Conservation (phyloP, 73 alveolate species). For the Symbiodinium pilosum region DNA sequence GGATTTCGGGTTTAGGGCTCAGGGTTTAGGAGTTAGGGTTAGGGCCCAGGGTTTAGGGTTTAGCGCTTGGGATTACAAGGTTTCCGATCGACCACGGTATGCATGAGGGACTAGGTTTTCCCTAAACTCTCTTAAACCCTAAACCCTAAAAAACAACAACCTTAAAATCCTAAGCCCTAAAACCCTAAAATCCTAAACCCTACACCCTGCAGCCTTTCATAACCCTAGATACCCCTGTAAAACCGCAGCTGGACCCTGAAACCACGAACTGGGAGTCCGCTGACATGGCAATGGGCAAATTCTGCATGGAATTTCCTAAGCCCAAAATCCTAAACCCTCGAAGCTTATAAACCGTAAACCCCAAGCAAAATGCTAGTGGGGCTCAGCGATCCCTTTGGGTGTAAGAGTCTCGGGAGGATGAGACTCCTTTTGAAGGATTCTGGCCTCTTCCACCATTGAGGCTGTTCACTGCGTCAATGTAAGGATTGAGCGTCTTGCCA, state of each 20-base stretch:
- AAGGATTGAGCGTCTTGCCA: background rate
- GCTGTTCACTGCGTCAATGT: conserved; percentile 1
- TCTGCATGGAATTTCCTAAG: background rate
- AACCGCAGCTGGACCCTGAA: no score
- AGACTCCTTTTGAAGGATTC: background rate
- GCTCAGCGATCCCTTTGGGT: no score
- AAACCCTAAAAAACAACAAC: background rate
- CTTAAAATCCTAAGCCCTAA: background rate
- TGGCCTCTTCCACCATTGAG: background rate
- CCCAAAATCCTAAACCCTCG: no score
- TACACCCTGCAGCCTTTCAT: background rate
- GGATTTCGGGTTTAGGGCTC: no score
- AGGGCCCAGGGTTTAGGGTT: background rate
- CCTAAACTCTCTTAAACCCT: no score
- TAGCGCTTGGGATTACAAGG: background rate
- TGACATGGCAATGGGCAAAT: background rate
- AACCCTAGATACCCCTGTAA: no score
- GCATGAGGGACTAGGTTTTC: no score
- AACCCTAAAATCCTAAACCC: background rate
- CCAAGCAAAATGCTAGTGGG: no score
- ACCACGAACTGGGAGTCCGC: no score
- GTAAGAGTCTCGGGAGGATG: no score
- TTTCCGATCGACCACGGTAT: background rate
- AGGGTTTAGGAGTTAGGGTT: no score
- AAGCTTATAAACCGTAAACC: no score